These are phyloP conservation scores for Dipodascus albidus DNA, from an alignment of 805 yeast genomes.

Conservation along the genomic window DNA sequence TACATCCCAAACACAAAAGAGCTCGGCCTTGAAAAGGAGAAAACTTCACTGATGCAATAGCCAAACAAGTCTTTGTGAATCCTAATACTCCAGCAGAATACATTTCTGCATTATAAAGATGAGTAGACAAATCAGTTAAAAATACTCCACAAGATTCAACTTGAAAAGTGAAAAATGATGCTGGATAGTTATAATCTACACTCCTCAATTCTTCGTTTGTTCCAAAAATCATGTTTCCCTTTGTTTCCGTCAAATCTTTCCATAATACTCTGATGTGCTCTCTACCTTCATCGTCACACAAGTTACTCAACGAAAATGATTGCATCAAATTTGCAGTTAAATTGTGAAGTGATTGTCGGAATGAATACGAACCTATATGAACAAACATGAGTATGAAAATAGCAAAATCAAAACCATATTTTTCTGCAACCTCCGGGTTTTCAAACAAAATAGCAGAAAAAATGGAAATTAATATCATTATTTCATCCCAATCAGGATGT, in stretches of 20 bases:
- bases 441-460: slow-evolving; percentile 62
- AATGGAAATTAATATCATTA: slow-evolving; percentile 54
- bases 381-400: slow-evolving; percentile 51
- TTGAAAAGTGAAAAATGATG: slow-evolving; percentile 7
- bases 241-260: slow-evolving; percentile 14
- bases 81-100: slow-evolving; percentile 18
- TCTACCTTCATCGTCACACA: slow-evolving; percentile 31
- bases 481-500: slow-evolving; percentile 57
- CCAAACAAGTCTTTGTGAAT: slow-evolving; percentile 15
- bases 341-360: slow-evolving; percentile 51
- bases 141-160: slow-evolving; percentile 15
- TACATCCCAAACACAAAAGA: slow-evolving; percentile 58
- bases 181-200: slow-evolving; percentile 11
- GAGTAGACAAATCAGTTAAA: slow-evolving; percentile 13
- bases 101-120: slow-evolving; percentile 14
- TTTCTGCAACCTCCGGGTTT: slow-evolving; percentile 25
- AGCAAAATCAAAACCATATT: slow-evolving; percentile 52
- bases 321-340: slow-evolving; percentile 58
- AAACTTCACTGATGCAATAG: slow-evolving; percentile 10
- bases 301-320: slow-evolving; percentile 43
- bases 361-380: slow-evolving; percentile 39
- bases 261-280: slow-evolving; percentile 34
- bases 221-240: slow-evolving; percentile 18
- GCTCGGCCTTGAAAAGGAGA: slow-evolving; percentile 15
- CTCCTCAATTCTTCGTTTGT: slow-evolving; percentile 13